These are phyloP conservation scores for Fusarium clavum DNA, from an alignment of 2,329 filamentous ascomycete species.

Conservation along the genomic window DNA sequence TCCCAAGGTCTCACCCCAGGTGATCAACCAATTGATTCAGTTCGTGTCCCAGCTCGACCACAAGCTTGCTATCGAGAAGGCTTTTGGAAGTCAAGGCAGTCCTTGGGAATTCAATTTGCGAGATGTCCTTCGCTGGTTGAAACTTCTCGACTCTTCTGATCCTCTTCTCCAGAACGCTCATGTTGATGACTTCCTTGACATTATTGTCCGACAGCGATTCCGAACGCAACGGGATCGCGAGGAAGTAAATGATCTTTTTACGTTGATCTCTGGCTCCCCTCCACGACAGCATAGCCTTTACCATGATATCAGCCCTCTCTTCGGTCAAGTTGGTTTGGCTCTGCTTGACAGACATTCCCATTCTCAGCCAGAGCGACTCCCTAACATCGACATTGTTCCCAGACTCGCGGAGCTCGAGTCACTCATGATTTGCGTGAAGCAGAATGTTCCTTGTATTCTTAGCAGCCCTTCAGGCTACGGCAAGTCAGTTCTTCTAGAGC, in stretches of 20 bases:
- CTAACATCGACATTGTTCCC: conserved; percentile 61
- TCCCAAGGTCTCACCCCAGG: conserved; percentile 67
- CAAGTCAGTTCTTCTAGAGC: conserved; percentile 83
- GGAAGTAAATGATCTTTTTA: conserved; percentile 74
- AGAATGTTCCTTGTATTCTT: conserved; percentile 89
- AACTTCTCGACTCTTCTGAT: conserved; percentile 66
- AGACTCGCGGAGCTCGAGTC: conserved; percentile 84
- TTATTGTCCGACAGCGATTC: conserved; percentile 90
- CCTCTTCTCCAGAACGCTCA: conserved; percentile 70
- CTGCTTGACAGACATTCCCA: conserved; percentile 71
- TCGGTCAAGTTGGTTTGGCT: conserved; percentile 85
- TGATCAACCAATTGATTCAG: conserved; percentile 75
- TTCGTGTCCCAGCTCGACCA: conserved; percentile 86
- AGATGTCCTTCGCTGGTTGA: conserved; percentile 89
- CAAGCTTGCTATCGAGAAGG: conserved; percentile 70
- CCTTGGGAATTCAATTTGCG: conserved; percentile 98
- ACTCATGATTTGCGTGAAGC: conserved; percentile 85
- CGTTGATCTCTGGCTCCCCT: conserved; percentile 67
- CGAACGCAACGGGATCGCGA: conserved; percentile 75
- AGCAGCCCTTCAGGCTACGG: conserved; percentile 87
- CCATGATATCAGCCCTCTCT: conserved; percentile 73
- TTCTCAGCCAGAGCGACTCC: conserved; percentile 64
- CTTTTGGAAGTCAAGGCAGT: conserved; percentile 72
- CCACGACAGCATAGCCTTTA: conserved; percentile 73
- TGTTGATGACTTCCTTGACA: conserved; percentile 79